Conservation (phyloP, 495 filamentous ascomycete genomes). For the Parathielavia hyrcaniae region DNA sequence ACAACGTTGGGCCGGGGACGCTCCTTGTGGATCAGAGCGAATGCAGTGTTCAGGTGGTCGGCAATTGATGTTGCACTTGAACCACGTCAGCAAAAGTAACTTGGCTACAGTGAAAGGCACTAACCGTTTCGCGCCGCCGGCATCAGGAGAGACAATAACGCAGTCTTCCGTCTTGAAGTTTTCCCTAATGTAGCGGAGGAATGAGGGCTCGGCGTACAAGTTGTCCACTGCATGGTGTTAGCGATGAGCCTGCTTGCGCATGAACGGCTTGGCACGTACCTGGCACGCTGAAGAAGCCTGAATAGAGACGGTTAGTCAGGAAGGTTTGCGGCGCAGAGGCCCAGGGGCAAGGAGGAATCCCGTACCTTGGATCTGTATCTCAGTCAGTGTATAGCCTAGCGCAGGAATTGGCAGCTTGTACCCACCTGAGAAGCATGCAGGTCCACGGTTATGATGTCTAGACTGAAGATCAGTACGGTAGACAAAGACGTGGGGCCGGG, state of each 20-base stretch:
- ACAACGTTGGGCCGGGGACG: conserved; percentile 93
- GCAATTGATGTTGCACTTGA: conserved; percentile 84
- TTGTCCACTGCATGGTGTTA: conserved; percentile 54
- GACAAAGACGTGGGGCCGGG: conserved; percentile 14
- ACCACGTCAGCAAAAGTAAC: conserved; percentile 11
- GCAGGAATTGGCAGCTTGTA: background rate
- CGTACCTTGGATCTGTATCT: conserved; percentile 10
- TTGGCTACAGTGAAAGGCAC: conserved; percentile 16
- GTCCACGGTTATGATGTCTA: conserved; percentile 88
- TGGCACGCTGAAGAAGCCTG: conserved; percentile 97
- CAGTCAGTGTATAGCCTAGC: background rate
- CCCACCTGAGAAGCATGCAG: conserved; percentile 60
- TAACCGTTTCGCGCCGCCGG: conserved; percentile 91
- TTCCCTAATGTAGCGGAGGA: conserved; percentile 83
- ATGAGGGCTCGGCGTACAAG: conserved; percentile 91
- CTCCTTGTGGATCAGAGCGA: conserved; percentile 99
- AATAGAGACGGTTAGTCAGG: conserved; percentile 17
- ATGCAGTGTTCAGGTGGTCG: conserved; percentile 86
- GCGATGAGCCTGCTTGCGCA: background rate
- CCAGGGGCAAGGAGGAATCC: background rate
- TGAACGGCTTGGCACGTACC: conserved; percentile 4
- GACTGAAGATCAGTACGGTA: conserved; percentile 53
- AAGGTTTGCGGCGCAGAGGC: no score
- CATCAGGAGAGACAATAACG: conserved; percentile 94
- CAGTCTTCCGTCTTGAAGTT: conserved; percentile 76